Base-by-base conservation (phyloP, 2,329 filamentous ascomycete species). In the Alternaria gaisen region DNA sequence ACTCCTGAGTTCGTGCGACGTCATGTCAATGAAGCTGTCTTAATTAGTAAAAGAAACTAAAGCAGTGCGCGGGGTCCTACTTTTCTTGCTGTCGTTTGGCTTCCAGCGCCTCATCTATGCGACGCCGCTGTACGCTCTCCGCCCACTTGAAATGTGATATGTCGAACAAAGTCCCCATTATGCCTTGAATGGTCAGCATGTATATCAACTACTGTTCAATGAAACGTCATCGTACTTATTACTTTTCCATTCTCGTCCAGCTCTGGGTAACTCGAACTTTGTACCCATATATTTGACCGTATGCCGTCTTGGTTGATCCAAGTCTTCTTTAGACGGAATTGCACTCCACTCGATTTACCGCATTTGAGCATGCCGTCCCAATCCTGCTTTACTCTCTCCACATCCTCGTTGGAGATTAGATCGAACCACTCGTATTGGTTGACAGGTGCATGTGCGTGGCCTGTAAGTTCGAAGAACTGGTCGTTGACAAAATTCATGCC, bases 141-240 rank as follows among this genome's bases (percentile, higher is more conserved):
- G 76, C 75, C 72, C 76, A 77, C 58, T 79, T 79, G 54, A 79
- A 76, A 34, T 75, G 71, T 16, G 73, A 76, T 20, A 79, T 79
- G 38, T 79, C 77, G 26, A 77, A 75, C 4, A 79, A 58, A 0
- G 72, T 76, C 7, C 78, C 78, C 60, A 78, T 70, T 30, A 79
- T 75, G 30, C 68, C 67, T 66, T 43, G 0, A 7, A 10, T 20
- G 44, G 24, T 60, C 10, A 61, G 64, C 12, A 16, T 5, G 5
- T 44, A 11, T 12, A 32, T 16, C 3, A 26, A 11, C 2, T 3
- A 7, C 4, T 8, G 6, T 24, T 4, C 8, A 32, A n/a, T 14
- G n/a, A 11, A 7, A 3, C n/a, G 28, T 0, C 3, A 50, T 38
- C 55, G 28, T 56, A 69, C 70, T 72, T 12, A 65, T 69, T 4